Evolutionary conservation across 805 yeast species (phyloP).

Genomic region (Candida sphagnicola): DNA sequence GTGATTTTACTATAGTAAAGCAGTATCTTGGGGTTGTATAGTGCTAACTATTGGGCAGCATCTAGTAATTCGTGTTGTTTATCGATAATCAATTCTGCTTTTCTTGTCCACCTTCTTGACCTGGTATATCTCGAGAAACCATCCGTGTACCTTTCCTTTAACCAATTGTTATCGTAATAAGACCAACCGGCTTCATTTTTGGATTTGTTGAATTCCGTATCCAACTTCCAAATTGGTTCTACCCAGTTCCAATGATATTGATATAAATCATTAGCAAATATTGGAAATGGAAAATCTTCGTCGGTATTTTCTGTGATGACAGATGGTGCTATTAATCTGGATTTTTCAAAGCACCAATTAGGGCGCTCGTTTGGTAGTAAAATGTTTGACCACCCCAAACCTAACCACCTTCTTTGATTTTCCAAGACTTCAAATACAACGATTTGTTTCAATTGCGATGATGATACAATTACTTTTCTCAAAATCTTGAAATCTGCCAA

Average conservation of each 20-base stretch:
- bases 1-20: too few relatives aligned
- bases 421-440: constrained; percentile 50
- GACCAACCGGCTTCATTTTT: constrained; percentile 49
- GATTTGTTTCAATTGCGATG: constrained; percentile 43
- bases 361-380: constrained; percentile 52
- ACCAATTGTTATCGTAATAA: constrained; percentile 53
- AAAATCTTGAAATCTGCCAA: constrained; percentile 36
- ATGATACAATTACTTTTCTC: constrained; percentile 32
- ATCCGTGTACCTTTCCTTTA: constrained; percentile 33
- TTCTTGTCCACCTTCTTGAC: constrained; percentile 47
- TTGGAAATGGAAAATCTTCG: constrained; percentile 44
- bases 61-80: constrained; percentile 10
- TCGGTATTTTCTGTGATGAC: constrained; percentile 17
- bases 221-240: constrained; percentile 49
- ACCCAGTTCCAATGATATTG: constrained; percentile 54
- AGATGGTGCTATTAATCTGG: constrained; percentile 24
- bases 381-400: constrained; percentile 53
- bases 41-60: not conserved
- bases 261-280: constrained; percentile 31
- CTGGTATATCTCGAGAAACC: constrained; percentile 50
- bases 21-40: too few relatives aligned
- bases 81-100: constrained; percentile 34
- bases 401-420: constrained; percentile 60
- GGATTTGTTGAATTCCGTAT: constrained; percentile 33
- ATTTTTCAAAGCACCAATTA: constrained; percentile 42